Conservation (phyloP, 2,329 filamentous ascomycete species). For the Fusarium dlaminii region DNA sequence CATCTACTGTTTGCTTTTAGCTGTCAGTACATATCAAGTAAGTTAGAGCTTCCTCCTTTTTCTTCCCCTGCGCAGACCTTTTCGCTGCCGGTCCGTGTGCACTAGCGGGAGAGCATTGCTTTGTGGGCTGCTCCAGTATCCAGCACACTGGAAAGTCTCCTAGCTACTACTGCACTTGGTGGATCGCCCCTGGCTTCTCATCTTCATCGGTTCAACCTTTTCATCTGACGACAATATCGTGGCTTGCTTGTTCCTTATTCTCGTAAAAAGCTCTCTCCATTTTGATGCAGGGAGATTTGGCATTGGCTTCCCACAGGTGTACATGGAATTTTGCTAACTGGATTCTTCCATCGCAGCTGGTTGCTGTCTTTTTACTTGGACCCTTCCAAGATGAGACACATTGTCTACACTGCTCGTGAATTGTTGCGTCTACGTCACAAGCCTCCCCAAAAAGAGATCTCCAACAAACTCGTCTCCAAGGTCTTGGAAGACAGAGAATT, state of each 20-base stretch:
- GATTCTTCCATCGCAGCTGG: slow-evolving; percentile 44
- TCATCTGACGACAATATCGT: neutral
- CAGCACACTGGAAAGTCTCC: too few relatives aligned
- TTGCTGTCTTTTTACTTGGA: slow-evolving; percentile 52
- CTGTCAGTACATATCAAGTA: slow-evolving; percentile 44
- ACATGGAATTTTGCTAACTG: slow-evolving; percentile 46
- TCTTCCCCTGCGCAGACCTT: neutral
- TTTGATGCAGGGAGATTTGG: neutral
- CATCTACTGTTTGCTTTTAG: slow-evolving; percentile 49
- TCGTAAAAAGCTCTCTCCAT: neutral
- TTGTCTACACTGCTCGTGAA: slow-evolving; percentile 56
- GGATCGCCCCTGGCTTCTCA: neutral
- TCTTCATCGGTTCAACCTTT: neutral
- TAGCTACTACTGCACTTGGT: neutral
- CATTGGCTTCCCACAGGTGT: slow-evolving; percentile 39
- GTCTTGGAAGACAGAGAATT: slow-evolving; percentile 54
- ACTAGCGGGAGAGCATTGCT: neutral
- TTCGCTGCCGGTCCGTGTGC: neutral
- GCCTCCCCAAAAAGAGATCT: slow-evolving; percentile 42
- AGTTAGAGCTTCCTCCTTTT: slow-evolving; percentile 33
- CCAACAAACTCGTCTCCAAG: slow-evolving; percentile 43
- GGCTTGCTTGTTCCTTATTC: neutral
- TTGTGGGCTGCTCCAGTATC: neutral
- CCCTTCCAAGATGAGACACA: slow-evolving; percentile 53
- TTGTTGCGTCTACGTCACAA: slow-evolving; percentile 51